phyloP scores from a whole-genome alignment of 768 basidiomycete genomes.

The Leccinum disarticulatum region DNA sequence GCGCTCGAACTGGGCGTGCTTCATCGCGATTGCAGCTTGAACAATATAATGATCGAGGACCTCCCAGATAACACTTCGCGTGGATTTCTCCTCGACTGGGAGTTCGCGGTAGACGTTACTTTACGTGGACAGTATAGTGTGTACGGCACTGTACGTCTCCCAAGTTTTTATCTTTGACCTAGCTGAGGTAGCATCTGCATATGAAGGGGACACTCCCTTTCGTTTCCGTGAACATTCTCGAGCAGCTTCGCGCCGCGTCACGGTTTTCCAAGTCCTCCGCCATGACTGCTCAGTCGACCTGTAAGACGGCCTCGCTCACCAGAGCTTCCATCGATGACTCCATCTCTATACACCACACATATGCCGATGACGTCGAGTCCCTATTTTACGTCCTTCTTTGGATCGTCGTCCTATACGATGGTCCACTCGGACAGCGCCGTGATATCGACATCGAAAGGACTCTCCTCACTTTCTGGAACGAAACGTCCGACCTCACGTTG shows the following conservation, averaged over 20 bases:
- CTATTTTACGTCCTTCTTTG: not conserved
- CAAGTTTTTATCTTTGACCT: not conserved
- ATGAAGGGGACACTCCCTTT: not conserved
- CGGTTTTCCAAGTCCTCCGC: not conserved
- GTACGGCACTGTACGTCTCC: not conserved
- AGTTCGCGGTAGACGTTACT: not conserved
- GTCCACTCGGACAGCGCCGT: not conserved
- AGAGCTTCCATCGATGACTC: not conserved
- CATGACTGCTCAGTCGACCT: not conserved
- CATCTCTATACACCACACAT: not conserved
- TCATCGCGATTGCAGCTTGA: not conserved
- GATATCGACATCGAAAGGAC: not conserved
- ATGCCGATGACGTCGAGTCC: not conserved
- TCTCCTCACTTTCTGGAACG: not conserved
- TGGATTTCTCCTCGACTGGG: not conserved
- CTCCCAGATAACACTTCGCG: not conserved
- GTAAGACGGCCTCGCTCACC: not conserved
- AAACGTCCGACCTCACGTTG: not conserved
- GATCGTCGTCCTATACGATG: not conserved
- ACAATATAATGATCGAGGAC: not conserved
- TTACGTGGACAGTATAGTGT: not conserved
- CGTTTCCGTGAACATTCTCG: not conserved
- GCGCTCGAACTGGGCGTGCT: not conserved
- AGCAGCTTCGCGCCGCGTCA: not conserved
- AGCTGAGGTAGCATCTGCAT: not conserved